Base-by-base conservation (phyloP, 2,329 filamentous ascomycete genomes). In the Aspergillus uvarum region DNA sequence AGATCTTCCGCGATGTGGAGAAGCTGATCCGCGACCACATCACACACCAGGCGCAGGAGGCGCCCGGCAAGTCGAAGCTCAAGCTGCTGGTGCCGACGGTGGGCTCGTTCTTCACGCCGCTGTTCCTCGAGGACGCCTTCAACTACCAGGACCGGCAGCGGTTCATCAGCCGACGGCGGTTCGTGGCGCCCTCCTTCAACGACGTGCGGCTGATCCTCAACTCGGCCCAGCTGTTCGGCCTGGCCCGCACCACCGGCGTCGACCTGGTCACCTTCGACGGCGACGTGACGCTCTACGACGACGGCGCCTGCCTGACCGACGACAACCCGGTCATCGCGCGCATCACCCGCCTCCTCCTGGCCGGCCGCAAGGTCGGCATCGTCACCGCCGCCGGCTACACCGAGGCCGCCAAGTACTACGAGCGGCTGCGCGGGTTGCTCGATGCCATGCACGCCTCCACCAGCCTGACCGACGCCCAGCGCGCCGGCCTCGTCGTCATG, bases 311-410 rank as follows among this genome's bases (percentile, higher is more conserved):
- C 64, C 82, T 99, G 8, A 87, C 88, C 57, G 81, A 87, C 0
- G 82, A 85, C 16, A 96, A 90, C 73, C 90, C 92, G 0, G 87
- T 96, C 16, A 92, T 98, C 56, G 79, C 79, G 3, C 82, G 85
- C 10, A 84, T 88, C 51, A 69, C 87, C 58, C 87, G 88, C 62
- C 86, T 99, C 16, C 85, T 99, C 67, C 83, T 82, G 51, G 87
- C 88, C 66, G 88, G 89, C 61, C 90, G 94, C 65, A 90, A 89
- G 67, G 89, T 99, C 67, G 95, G 93, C 54, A 98, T 99, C 71
- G 95, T 99, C 54, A 99, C 95, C 0, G 95, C 95, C 1, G 95
- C 95, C 1, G 95, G 95, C 19, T 99, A 99, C 79, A 94, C 91
- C 0, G 90, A 94, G 42, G 90, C 91, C 5, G 85, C 89, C 57